A percentile compares a stretch with the other conserved stretches of the same genome.
These are phyloP conservation scores for Leccinum arenicola DNA, from an alignment of 768 basidiomycete genomes.

Conservation along the genomic window DNA sequence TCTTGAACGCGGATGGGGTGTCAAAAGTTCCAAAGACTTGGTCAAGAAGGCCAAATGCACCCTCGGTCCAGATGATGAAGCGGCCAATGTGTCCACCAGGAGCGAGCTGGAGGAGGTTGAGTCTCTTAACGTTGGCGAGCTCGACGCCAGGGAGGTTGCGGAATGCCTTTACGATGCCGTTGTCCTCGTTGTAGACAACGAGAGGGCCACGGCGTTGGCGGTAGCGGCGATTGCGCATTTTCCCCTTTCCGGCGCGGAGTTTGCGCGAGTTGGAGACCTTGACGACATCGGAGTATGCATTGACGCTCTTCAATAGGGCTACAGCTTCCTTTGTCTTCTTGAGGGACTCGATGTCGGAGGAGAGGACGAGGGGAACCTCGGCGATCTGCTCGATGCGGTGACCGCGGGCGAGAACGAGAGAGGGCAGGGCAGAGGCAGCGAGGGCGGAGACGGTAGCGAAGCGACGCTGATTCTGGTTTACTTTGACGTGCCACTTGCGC, in stretches of 20 bases:
- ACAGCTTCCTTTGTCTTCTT: conserved; percentile 98
- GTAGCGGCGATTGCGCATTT: conserved; percentile 94
- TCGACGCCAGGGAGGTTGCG: conserved; percentile 99
- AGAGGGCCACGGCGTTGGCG: conserved; percentile 97
- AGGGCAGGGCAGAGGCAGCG: conserved; percentile 92
- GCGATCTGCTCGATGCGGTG: conserved; percentile 97
- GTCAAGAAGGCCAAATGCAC: conserved; percentile 89
- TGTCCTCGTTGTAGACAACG: conserved; percentile 95
- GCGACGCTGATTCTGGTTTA: conserved; percentile 98
- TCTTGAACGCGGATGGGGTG: conserved; percentile 82
- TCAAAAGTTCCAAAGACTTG: conserved; percentile 95
- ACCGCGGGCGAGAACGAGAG: conserved; percentile 97
- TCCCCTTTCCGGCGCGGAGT: conserved; percentile 95
- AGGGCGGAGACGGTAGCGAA: conserved; percentile 97
- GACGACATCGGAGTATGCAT: conserved; percentile 89
- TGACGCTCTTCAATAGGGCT: conserved; percentile 83
- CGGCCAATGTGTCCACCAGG: conserved; percentile 99
- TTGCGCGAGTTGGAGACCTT: conserved; percentile 98
- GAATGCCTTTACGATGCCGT: conserved; percentile 97
- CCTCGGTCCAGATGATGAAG: conserved; percentile 99
- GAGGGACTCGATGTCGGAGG: conserved; percentile 77
- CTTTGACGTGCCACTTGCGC: conserved; percentile 99
- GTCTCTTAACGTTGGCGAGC: conserved; percentile 86
- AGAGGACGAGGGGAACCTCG: conserved; percentile 93
- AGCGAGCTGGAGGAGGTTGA: conserved; percentile 98